Conservation (phyloP, 2,329 filamentous ascomycete species). For the Alternaria arbusti region DNA sequence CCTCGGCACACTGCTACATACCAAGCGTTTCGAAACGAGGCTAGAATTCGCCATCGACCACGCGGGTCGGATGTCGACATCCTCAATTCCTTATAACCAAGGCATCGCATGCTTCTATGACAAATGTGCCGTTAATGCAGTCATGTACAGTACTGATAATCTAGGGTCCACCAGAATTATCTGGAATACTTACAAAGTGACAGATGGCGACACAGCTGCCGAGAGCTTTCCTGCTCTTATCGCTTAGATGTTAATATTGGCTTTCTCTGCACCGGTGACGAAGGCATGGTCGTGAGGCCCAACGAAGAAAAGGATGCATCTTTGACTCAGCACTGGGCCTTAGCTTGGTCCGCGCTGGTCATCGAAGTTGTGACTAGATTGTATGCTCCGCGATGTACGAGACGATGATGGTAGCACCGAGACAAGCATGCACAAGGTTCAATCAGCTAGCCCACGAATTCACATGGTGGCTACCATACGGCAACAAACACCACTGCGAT, state of each 20-base stretch:
- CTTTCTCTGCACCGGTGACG: no score
- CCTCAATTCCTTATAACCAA: not conserved
- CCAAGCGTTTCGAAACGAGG: constrained; percentile 3
- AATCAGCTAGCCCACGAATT: no score
- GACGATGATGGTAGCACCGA: no score
- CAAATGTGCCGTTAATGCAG: not conserved
- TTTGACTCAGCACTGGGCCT: not conserved
- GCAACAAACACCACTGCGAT: no score
- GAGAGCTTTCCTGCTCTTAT: not conserved
- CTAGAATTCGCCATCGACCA: not conserved
- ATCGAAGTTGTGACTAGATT: not conserved
- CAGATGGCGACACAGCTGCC: not conserved
- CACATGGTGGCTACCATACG: no score
- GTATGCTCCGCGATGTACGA: not conserved
- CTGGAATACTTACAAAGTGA: not conserved
- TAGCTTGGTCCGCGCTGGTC: not conserved
- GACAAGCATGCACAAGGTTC: no score
- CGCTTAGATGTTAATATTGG: not conserved
- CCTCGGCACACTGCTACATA: constrained; percentile 1
- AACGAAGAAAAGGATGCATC: not conserved
- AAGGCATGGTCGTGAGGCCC: no score
- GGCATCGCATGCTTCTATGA: not conserved
- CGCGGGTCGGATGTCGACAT: not conserved
- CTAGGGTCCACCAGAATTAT: not conserved
- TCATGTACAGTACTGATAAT: not conserved